Base-by-base conservation (phyloP, 768 basidiomycete species). In the Leccinum fibrillosum region DNA sequence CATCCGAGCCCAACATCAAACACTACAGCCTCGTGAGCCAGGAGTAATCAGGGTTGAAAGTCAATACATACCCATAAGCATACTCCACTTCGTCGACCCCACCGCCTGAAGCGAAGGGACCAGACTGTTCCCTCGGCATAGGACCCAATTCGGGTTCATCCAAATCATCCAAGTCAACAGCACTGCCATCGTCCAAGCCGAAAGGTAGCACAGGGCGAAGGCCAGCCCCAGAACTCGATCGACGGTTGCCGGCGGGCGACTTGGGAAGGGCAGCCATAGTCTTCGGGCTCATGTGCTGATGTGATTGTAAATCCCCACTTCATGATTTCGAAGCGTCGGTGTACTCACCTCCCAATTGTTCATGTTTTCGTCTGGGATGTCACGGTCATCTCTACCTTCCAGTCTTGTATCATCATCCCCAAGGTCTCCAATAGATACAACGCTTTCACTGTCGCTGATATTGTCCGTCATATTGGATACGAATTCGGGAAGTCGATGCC, bases 401-500 rank as follows among this genome's bases (percentile, higher is more conserved):
- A 93, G 72, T 53, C 90, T 79, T 56, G 84, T 76, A 61, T 90
- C 92, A 64, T 93, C 88, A 23, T 23, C 23, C 30, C 89, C 88
- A 53, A 98, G 77, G 67, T 98, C 91, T 54, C 90, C 90, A 57
- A 98, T 94, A 19, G 89, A 86, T 17, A 82, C 92, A 21, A 95
- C 90, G 66, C 92, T 97, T 75, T 98, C 97, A 64, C 87, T 92
- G 70, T 98, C 96, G 69, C 92, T 94, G 61, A 97, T 94, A 21
- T 86, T 85, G 66, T 97, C 94, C 30, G 87, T 85, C 63, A 94
- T 88, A 61, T 88, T 87, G 28, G 86, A 80, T 28, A 87, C 88
- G 66, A 93, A 86, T 60, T 86, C 81, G 2, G 90, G 92, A 37
- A 98, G 77, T 34, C 90, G 80, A 61, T 86, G 83, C 95, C 95